Evolutionary conservation across 768 basidiomycete genomes (phyloP).

Genomic region (Tulasnella sp.): DNA sequence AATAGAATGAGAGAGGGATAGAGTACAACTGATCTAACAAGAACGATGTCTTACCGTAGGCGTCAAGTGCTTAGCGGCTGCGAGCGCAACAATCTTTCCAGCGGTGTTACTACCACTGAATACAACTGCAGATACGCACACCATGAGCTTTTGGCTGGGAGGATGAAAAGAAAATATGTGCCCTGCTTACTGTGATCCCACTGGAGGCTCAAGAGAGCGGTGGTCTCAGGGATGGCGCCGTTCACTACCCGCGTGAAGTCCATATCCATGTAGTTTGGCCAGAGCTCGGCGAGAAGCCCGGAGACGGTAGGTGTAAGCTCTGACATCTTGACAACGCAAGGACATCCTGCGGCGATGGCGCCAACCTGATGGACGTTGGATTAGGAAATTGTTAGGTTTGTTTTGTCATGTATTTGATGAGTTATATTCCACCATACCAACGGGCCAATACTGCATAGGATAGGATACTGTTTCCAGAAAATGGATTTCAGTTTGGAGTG

Average conservation of each 20-base stretch:
- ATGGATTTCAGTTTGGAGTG: not conserved
- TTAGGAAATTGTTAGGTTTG: not conserved
- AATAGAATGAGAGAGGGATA: too few species aligned
- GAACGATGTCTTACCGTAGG: too few species aligned
- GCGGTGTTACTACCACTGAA: constrained; percentile 42
- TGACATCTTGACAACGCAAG: constrained; percentile 63
- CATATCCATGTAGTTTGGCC: constrained; percentile 65
- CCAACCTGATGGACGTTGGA: constrained; percentile 28
- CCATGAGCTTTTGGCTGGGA: not conserved
- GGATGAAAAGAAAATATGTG: not conserved
- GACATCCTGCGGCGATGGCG: constrained; percentile 70
- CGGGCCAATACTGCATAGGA: constrained; percentile 47
- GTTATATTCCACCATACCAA: constrained; percentile 31
- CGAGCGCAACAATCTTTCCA: constrained; percentile 53
- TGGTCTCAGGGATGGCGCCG: constrained; percentile 53
- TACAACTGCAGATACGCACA: constrained; percentile 22
- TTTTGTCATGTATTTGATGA: not conserved
- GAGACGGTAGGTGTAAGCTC: constrained; percentile 50
- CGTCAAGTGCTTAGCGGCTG: constrained; percentile 67
- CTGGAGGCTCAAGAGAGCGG: constrained; percentile 58
- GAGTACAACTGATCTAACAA: too few species aligned
- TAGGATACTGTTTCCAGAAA: constrained; percentile 51
- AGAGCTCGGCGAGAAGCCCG: constrained; percentile 49
- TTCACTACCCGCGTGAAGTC: constrained; percentile 56
- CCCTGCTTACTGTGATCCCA: constrained; percentile 47